phyloP scores from a whole-genome alignment of 768 basidiomycete species.

The Rhodotorula graminis region DNA sequence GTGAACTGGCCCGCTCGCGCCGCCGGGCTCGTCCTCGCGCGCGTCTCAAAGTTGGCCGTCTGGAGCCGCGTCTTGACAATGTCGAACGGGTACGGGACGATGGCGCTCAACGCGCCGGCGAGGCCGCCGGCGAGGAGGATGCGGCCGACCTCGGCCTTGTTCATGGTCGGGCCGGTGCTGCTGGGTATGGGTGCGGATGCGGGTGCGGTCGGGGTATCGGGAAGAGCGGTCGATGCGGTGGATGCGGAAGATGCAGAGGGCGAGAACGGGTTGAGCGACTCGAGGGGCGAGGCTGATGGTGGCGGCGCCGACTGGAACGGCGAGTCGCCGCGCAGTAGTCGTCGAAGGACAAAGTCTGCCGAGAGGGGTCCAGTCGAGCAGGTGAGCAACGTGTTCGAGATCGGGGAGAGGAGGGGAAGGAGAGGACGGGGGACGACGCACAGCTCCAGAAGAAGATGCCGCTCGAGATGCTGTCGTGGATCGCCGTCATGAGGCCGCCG shows the following conservation, averaged over 20 bases:
- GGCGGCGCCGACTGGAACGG: constrained; percentile 12
- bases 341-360: constrained; percentile 35
- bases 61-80: constrained; percentile 40
- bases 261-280: neutral
- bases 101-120: constrained; percentile 27
- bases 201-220: neutral
- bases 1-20: neutral
- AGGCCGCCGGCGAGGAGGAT: constrained; percentile 34
- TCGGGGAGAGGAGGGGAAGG: rapidly evolving
- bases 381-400: no score
- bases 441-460: constrained; percentile 36
- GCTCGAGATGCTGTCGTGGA: constrained; percentile 24
- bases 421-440: neutral
- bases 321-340: constrained; percentile 29
- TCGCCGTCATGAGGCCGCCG: constrained; percentile 39
- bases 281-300: neutral
- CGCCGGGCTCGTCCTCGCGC: constrained; percentile 8
- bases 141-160: constrained; percentile 20
- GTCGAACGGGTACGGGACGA: constrained; percentile 40
- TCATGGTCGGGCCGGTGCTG: constrained; percentile 3
- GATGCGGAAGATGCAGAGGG: neutral
- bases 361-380: constrained; percentile 5
- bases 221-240: neutral
- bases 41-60: constrained; percentile 32
- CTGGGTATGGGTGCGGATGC: neutral